phyloP scores from a whole-genome alignment of 2,329 filamentous ascomycete species.

The Aurifilum marmelostoma region DNA sequence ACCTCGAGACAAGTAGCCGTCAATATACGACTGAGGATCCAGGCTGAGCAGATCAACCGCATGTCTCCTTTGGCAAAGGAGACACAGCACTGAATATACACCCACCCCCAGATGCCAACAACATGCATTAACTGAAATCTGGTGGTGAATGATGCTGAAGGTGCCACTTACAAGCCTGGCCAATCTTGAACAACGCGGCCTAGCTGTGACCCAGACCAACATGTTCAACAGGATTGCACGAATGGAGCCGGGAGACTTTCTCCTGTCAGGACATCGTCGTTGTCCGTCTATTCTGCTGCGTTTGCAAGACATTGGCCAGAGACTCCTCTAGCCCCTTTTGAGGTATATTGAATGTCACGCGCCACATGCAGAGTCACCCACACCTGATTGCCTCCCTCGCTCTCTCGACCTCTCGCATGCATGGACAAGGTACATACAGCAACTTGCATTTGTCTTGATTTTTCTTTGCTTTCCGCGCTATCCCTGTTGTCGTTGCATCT shows the following conservation, averaged over 20 bases:
- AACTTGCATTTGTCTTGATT: not conserved
- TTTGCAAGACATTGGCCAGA: not conserved
- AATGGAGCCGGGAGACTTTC: not conserved
- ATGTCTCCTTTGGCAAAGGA: slow-evolving; percentile 8
- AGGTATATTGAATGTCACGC: not conserved
- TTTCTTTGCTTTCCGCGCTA: too few relatives aligned
- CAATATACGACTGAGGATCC: not conserved
- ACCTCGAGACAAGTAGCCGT: not conserved
- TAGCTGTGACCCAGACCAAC: not conserved
- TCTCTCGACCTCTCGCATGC: not conserved
- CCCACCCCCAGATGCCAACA: slow-evolving; percentile 8
- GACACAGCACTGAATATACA: slow-evolving; percentile 21
- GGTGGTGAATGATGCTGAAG: not conserved
- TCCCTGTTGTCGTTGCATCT: not conserved
- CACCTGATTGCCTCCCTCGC: not conserved
- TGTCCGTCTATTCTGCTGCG: not conserved
- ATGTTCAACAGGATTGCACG: not conserved
- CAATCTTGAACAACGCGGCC: not conserved
- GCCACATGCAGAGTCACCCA: not conserved
- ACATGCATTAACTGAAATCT: not conserved
- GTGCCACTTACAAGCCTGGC: not conserved
- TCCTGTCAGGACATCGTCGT: not conserved
- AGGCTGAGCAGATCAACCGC: not conserved
- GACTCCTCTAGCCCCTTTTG: not conserved
- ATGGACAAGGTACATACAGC: not conserved